Percentiles rank a stretch among this genome's conserved stretches.
phyloP scores from a whole-genome alignment of 768 basidiomycete species.

The Psilocybe cyanescens region DNA sequence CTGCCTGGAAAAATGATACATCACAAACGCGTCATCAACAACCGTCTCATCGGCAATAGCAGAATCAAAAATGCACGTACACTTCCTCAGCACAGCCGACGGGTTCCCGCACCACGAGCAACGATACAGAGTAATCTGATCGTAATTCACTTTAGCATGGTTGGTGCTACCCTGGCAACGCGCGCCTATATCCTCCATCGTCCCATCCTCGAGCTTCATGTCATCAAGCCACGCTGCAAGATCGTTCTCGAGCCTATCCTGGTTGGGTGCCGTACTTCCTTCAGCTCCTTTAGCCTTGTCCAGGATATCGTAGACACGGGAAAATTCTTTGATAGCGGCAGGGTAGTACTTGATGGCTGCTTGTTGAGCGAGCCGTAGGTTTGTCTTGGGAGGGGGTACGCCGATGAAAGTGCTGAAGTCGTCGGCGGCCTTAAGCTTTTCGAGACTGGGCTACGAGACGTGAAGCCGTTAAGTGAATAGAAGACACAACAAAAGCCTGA shows the following conservation, averaged over 20 bases:
- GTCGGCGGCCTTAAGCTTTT: conserved; percentile 53
- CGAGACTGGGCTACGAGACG: conserved; percentile 32
- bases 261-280: conserved; percentile 26
- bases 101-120: conserved; percentile 73
- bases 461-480: neutral
- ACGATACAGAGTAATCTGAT: conserved; percentile 55
- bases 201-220: conserved; percentile 41
- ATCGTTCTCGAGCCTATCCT: conserved; percentile 55
- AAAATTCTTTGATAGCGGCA: conserved; percentile 50
- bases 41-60: no score
- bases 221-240: conserved; percentile 62
- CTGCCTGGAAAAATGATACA: conserved; percentile 18
- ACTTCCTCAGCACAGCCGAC: conserved; percentile 34
- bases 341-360: conserved; percentile 52
- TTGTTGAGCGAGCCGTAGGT: conserved; percentile 54
- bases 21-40: no score
- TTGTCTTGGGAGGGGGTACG: conserved; percentile 49
- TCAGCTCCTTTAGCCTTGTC: conserved; percentile 26
- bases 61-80: conserved; percentile 9
- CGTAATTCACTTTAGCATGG: conserved; percentile 50
- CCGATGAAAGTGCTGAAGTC: conserved; percentile 54
- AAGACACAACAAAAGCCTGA: neutral
- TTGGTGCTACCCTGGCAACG: conserved; percentile 29
- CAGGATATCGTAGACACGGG: conserved; percentile 40
- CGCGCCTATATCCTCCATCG: conserved; percentile 23